These are phyloP conservation scores for Colletotrichum sp. DNA, from an alignment of 2,329 filamentous ascomycete genomes.

Conservation along the genomic window DNA sequence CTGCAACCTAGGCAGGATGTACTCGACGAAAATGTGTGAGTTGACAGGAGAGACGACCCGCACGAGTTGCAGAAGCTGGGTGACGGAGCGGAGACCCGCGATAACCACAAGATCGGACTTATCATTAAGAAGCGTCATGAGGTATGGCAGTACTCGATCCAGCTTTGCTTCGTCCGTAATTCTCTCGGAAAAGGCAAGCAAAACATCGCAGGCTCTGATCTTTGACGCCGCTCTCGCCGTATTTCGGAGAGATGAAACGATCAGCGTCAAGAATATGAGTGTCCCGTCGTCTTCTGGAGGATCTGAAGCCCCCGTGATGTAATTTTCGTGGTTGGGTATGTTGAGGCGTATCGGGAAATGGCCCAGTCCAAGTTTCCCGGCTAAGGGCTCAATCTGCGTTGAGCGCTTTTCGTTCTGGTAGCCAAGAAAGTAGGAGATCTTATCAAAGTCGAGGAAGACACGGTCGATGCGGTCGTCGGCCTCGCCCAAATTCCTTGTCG, in stretches of 20 bases:
- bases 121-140: slow-evolving; percentile 83
- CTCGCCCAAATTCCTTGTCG: slow-evolving; percentile 77
- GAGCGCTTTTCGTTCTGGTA: slow-evolving; percentile 48
- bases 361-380: slow-evolving; percentile 57
- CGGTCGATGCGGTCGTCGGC: slow-evolving; percentile 93
- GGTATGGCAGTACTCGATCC: slow-evolving; percentile 88
- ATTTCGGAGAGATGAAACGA: slow-evolving; percentile 87
- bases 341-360: slow-evolving; percentile 85
- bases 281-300: slow-evolving; percentile 84
- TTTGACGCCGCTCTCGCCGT: slow-evolving; percentile 88
- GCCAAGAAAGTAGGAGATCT: slow-evolving; percentile 93
- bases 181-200: slow-evolving; percentile 89
- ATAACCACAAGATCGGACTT: slow-evolving; percentile 84
- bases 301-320: slow-evolving; percentile 63
- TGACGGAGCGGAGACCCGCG: slow-evolving; percentile 83
- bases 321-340: slow-evolving; percentile 83
- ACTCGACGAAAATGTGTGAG: slow-evolving; percentile 72
- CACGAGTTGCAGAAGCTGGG: slow-evolving; percentile 86
- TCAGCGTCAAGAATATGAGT: slow-evolving; percentile 86
- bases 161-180: slow-evolving; percentile 95
- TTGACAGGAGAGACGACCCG: slow-evolving; percentile 83
- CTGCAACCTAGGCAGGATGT: slow-evolving; percentile 69
- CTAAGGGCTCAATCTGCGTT: slow-evolving; percentile 34
- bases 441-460: slow-evolving; percentile 94
- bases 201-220: slow-evolving; percentile 86